Evolutionary conservation across 2,329 filamentous ascomycete species (phyloP).

Genomic region (Beauveria sp.): DNA sequence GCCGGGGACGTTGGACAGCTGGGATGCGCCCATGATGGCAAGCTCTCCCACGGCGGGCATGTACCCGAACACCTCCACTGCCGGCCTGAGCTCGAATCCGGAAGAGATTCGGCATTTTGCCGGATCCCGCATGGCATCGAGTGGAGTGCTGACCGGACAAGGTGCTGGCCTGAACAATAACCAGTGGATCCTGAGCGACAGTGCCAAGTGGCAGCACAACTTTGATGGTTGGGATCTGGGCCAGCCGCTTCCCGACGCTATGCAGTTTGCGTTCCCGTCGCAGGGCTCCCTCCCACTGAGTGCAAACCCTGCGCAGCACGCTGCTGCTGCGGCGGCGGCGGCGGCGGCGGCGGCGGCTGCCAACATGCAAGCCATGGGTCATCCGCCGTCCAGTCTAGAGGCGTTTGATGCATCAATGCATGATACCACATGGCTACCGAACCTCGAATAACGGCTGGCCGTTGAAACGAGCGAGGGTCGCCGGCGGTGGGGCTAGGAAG

Average conservation of each 20-base stretch:
- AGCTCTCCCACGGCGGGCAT: neutral
- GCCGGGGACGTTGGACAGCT: conserved; percentile 4
- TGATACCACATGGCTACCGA: conserved; percentile 27
- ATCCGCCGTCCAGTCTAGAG: conserved; percentile 23
- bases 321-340: neutral
- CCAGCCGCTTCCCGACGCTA: conserved; percentile 18
- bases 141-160: neutral
- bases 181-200: conserved; percentile 51
- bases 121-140: neutral
- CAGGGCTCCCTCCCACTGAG: neutral
- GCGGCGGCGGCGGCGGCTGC: neutral
- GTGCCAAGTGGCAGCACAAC: conserved; percentile 50
- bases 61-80: neutral
- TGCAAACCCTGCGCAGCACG: neutral
- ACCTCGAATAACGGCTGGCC: conserved; percentile 23
- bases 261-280: conserved; percentile 24
- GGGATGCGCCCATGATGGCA: conserved; percentile 2
- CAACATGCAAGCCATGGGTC: conserved; percentile 13
- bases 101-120: conserved; percentile 1
- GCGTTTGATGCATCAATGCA: conserved; percentile 25
- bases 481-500: too few species aligned
- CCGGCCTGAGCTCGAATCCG: neutral
- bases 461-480: neutral
- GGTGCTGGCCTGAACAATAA: conserved; percentile 35
- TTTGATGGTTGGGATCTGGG: conserved; percentile 46